Base-by-base conservation (phyloP, 768 basidiomycete genomes). In the Rhodotorula babjevae region DNA sequence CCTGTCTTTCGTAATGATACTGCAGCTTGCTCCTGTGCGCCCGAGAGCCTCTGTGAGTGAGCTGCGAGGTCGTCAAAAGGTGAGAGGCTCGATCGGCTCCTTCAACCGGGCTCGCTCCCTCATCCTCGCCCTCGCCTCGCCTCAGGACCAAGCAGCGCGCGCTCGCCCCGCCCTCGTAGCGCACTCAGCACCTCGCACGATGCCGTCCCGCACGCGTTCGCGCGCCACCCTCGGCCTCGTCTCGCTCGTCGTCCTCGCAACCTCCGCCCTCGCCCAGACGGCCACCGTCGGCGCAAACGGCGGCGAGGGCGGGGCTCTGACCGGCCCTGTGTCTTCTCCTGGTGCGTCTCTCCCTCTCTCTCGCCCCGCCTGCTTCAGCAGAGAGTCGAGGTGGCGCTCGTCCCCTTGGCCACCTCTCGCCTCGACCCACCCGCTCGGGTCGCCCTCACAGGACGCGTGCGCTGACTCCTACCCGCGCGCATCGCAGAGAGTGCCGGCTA, bases 401-500 rank as follows among this genome's bases (percentile, higher is more conserved):
- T 27, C 33, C 47, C n/a, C 11, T 15, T 23, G 31, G 29, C 33
- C 65, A 16, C 49, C 23, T 23, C 29, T 5, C 50, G 33, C 2
- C 12, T 19, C 40, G 36, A 52, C 33, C 15, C 53, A 1, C 27
- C 33, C 19, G 33, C 56, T 57, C 56, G 33, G 31, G 25, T 60
- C 40, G 23, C 25, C 33, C 58, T 25, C 36, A 11, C 7, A 23
- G 19, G 23, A 21, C 36, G 3, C 23, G 23, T 16, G 19, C 55
- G 15, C 56, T 21, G 21, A 33, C 18, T 21, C 8, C 6, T 6
- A 14, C 31, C 16, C 19, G 23, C 31, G 27, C 27, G 0, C 10
- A 21, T 7, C 19, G 50, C 67, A 55, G 56, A 52, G n/a, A 50
- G n/a, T 25, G 50, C 67, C 14, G 87, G 86, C 16, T 91, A 92